Conservation (phyloP, 2,329 filamentous ascomycete genomes). For the Neophaeococcomyces mojaviensis region DNA sequence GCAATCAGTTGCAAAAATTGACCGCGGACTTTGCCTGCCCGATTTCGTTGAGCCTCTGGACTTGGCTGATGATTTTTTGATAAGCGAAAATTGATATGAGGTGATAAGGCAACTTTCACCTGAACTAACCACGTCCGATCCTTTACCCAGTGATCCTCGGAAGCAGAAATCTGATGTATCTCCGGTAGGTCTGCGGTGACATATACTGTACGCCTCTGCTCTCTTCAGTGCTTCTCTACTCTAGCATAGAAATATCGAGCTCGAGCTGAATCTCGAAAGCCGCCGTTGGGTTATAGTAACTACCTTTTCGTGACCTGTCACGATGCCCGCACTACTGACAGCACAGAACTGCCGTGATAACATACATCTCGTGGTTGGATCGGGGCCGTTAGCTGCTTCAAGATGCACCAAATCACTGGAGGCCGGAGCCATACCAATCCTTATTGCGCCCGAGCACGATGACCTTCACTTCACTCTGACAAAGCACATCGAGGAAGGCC, state of each 20-base stretch:
- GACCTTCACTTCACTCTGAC: constrained; percentile 52
- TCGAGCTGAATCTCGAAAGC: background rate
- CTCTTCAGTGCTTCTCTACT: background rate
- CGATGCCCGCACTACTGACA: constrained; percentile 28
- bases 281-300: background rate
- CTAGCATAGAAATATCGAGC: background rate
- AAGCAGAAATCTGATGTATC: background rate
- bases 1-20: background rate
- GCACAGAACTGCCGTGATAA: constrained; percentile 35
- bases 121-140: background rate
- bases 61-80: constrained; percentile 1
- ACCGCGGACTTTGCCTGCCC: background rate
- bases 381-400: constrained; percentile 77
- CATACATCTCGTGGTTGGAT: constrained; percentile 73
- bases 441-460: constrained; percentile 63
- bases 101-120: background rate
- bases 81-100: background rate
- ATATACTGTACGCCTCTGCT: background rate
- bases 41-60: background rate
- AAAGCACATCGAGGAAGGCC: constrained; percentile 36
- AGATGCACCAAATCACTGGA: constrained; percentile 72
- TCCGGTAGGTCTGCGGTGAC: constrained; percentile 2
- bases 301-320: background rate
- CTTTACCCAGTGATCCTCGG: background rate
- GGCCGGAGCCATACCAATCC: constrained; percentile 71